Evolutionary conservation across 1,139 yeast species (phyloP).

Genomic region (Candida sp.): DNA sequence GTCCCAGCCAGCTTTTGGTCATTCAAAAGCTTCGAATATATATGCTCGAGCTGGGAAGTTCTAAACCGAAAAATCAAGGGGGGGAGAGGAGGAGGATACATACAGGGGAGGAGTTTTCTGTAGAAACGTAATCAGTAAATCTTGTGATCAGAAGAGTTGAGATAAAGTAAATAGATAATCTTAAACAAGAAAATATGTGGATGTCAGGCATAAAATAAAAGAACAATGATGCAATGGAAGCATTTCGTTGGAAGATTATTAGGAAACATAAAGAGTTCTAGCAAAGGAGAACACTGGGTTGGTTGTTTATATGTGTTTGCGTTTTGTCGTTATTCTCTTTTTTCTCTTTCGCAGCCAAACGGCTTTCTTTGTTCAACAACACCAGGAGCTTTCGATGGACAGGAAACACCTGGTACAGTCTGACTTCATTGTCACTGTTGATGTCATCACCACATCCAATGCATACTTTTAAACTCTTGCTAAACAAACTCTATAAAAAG

Average conservation of each 20-base stretch:
- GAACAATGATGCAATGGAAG: neutral
- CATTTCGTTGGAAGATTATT: neutral
- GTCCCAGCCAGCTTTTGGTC: neutral
- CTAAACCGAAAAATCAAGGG: neutral
- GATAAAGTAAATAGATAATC: slow-evolving; percentile 1
- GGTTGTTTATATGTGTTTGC: neutral
- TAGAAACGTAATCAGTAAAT: neutral
- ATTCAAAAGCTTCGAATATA: neutral
- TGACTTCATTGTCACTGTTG: no score
- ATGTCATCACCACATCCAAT: no score
- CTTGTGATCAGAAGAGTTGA: neutral
- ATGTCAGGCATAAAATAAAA: neutral
- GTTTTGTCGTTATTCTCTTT: neutral
- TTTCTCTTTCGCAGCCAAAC: slow-evolving; percentile 7
- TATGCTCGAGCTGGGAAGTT: slow-evolving; percentile 2
- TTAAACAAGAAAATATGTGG: slow-evolving; percentile 1
- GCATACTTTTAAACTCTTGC: no score
- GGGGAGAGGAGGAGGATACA: neutral
- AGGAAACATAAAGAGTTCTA: neutral
- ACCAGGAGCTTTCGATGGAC: no score
- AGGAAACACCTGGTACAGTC: neutral
- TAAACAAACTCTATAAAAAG: no score
- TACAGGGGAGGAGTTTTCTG: neutral
- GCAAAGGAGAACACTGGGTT: no score
- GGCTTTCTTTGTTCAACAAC: neutral